These are phyloP conservation scores for Bipolaris zeicola DNA, from an alignment of 2,329 filamentous ascomycete species.

Conservation along the genomic window DNA sequence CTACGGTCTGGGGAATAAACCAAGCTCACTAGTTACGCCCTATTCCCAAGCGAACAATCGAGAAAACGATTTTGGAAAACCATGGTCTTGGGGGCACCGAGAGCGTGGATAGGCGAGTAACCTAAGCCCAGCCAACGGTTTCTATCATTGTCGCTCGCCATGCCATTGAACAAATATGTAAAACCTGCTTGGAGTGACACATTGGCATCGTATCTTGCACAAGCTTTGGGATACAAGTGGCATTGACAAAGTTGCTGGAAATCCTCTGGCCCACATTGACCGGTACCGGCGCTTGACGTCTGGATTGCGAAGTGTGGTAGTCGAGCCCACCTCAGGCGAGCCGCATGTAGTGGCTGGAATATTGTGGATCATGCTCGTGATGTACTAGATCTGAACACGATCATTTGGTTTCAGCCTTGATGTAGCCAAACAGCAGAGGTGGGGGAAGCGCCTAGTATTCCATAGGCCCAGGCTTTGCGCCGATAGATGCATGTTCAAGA, in stretches of 20 bases:
- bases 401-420: constrained; percentile 8
- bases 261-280: constrained; percentile 9
- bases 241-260: constrained; percentile 20
- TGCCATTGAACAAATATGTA: constrained; percentile 3
- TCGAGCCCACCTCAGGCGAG: neutral
- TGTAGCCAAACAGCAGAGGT: constrained; percentile 2
- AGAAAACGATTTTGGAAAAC: neutral
- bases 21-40: neutral
- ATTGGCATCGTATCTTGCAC: constrained; percentile 9
- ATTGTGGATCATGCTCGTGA: neutral
- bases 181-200: constrained; percentile 16
- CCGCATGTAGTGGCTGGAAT: constrained; percentile 6
- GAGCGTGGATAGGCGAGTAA: constrained; percentile 4
- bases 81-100: neutral
- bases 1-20: neutral
- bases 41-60: neutral
- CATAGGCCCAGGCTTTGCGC: neutral
- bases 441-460: constrained; percentile 6
- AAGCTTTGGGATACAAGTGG: constrained; percentile 14
- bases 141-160: neutral
- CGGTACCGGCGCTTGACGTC: constrained; percentile 2
- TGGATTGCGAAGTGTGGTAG: constrained; percentile 1
- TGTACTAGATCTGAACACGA: constrained; percentile 5
- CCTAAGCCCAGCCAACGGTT: neutral
- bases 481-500: constrained; percentile 2